phyloP scores from a whole-genome alignment of 306 rosid species.

The Parietaria judaica region DNA sequence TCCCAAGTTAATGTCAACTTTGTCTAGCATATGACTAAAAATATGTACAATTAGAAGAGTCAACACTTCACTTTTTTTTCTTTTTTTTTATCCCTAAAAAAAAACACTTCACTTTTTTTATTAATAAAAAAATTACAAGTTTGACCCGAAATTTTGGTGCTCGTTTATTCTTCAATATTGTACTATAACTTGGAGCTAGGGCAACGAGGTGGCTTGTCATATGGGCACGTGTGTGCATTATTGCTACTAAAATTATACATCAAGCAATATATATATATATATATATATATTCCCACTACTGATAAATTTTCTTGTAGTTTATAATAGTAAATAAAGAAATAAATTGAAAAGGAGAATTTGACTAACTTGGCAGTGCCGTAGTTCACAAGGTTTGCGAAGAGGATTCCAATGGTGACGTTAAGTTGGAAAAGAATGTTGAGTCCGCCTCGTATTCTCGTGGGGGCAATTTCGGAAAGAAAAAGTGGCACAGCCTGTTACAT shows the following conservation, averaged over 20 bases:
- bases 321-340: too few relatives aligned
- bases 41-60: neutral
- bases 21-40: neutral
- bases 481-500: constrained; percentile 97
- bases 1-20: neutral
- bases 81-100: too few relatives aligned
- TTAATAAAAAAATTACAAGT: neutral
- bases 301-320: too few relatives aligned
- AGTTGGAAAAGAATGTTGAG: constrained; percentile 79
- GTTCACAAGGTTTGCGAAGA: constrained; percentile 73
- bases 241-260: neutral
- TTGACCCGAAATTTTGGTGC: neutral
- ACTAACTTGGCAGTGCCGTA: constrained; percentile 64
- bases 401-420: constrained; percentile 73
- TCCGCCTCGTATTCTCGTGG: constrained; percentile 88
- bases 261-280: too few relatives aligned
- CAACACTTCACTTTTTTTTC: neutral
- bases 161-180: neutral
- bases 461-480: constrained; percentile 89
- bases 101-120: neutral
- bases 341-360: too few relatives aligned
- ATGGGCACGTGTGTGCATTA: neutral
- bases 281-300: too few relatives aligned
- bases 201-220: neutral
- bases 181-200: neutral